Evolutionary conservation across 2,329 filamentous ascomycete genomes (phyloP).

Genomic region (Neonectria hederae): DNA sequence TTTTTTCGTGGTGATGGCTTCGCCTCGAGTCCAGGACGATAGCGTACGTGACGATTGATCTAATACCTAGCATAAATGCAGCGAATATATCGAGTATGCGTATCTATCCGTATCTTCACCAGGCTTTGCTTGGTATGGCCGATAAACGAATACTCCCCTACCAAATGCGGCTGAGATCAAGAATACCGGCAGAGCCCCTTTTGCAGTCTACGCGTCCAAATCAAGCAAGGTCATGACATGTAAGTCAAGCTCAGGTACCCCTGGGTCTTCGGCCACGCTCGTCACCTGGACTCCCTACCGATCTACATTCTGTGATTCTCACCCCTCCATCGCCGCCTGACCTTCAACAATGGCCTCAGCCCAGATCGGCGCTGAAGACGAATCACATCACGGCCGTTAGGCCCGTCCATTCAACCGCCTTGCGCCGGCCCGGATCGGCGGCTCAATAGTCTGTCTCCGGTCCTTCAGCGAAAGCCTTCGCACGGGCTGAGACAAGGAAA

Average conservation of each 20-base stretch:
- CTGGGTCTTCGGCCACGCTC: constrained; percentile 9
- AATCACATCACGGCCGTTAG: constrained; percentile 7
- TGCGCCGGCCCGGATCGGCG: constrained; percentile 18
- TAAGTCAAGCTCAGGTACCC: constrained; percentile 8
- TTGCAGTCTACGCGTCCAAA: background rate
- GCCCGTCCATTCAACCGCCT: constrained; percentile 14
- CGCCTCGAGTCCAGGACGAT: background rate
- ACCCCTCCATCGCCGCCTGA: constrained; percentile 9
- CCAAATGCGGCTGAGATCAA: background rate
- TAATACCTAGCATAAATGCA: background rate
- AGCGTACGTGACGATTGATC: background rate
- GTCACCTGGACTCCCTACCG: constrained; percentile 1
- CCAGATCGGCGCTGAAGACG: constrained; percentile 16
- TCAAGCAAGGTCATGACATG: constrained; percentile 2
- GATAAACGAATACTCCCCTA: background rate
- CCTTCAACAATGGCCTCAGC: constrained; percentile 9
- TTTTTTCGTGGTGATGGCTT: background rate
- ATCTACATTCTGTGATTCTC: constrained; percentile 1
- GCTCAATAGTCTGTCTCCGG: constrained; percentile 14
- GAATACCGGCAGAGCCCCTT: background rate
- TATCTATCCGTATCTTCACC: background rate
- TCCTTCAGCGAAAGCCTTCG: constrained; percentile 10
- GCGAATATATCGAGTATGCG: background rate
- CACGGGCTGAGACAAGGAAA: background rate
- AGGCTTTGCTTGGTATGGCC: no score